phyloP scores from a whole-genome alignment of 805 yeast species.

The Yarrowia keelungensis region DNA sequence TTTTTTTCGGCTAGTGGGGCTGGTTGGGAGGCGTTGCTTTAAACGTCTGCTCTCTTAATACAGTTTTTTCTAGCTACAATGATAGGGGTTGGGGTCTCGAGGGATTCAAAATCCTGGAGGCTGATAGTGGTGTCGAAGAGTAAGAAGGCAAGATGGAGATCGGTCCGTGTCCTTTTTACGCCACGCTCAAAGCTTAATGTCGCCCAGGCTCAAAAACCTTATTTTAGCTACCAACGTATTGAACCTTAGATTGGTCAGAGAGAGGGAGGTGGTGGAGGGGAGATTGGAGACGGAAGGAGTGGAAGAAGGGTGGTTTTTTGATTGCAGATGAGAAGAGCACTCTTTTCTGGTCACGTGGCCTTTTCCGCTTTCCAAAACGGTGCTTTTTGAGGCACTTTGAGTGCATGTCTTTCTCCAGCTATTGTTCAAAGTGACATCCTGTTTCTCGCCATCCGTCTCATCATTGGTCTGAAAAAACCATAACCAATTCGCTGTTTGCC shows the following conservation, averaged over 20 bases:
- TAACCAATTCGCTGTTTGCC: not conserved
- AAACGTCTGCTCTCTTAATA: constrained; percentile 37
- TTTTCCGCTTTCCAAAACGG: too few relatives aligned
- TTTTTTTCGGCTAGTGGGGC: constrained; percentile 26
- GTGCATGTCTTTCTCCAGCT: too few relatives aligned
- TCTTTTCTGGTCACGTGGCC: too few relatives aligned
- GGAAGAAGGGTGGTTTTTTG: too few relatives aligned
- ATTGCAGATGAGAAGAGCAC: too few relatives aligned
- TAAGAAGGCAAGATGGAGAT: constrained; percentile 8
- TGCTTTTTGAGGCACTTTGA: too few relatives aligned
- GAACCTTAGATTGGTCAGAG: constrained; percentile 33
- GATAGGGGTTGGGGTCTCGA: constrained; percentile 33
- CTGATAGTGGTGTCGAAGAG: constrained; percentile 27
- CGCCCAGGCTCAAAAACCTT: constrained; percentile 6
- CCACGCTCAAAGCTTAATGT: constrained; percentile 23
- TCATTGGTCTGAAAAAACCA: constrained; percentile 11
- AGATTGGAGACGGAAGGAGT: too few relatives aligned
- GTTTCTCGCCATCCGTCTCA: not conserved
- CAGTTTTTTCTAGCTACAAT: constrained; percentile 36
- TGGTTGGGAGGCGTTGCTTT: constrained; percentile 37
- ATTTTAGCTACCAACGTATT: constrained; percentile 24
- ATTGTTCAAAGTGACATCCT: too few relatives aligned
- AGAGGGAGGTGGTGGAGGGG: not conserved
- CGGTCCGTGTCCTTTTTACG: constrained; percentile 35
- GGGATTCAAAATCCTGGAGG: constrained; percentile 35